Evolutionary conservation across 1,139 yeast species (phyloP), one percentile per base, ranked within the genome.

Genomic region (Geotrichum carabidarum): DNA sequence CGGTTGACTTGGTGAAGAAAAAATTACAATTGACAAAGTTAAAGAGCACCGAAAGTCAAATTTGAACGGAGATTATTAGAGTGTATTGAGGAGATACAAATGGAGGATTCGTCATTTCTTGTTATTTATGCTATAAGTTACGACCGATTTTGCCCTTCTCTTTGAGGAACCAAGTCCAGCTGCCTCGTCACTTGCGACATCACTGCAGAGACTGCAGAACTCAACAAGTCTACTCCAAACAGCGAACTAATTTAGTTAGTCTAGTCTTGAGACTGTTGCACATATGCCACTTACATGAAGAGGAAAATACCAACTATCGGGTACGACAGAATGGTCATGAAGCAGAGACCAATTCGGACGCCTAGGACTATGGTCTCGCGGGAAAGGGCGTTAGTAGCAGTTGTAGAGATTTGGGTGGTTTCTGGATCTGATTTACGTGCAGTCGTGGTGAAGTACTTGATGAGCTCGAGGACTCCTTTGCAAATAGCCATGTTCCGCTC

Each of bases 281-380:
- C 27, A 22, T 15, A 34, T n/a, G 17, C 11, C 32, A 41, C 51
- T 41, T 8, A 48, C 49, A 45, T 17, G 35, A 48, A 22, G 3
- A 42, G 35, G 14, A 41, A 18, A 12, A 41, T 6, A 8, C 51
- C 51, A 2, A 48, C n/a, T 4, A 41, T 11, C 2, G 51, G 51
- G 9, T 43, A 42, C n/a, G 42, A 34, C 18, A 35, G 12, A 14
- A 48, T 30, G 2, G 46, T 22, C 32, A 48, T 41, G 30, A 42
- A 22, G 11, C 51, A 48, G 40, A 48, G 34, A 12, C 40, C 38
- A 8, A 42, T 4, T 3, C 47, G 31, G 17, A 48, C 14, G 17
- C 31, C 35, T 1, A 35, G 12, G 2, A 43, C 35, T 4, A 48
- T 8, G 4, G 18, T 34, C 11, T 32, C 15, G 22, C 42, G 32